These are phyloP conservation scores for Phalaenopsis hybrid DNA, from an alignment of 116 monocot species.

Conservation along the genomic window DNA sequence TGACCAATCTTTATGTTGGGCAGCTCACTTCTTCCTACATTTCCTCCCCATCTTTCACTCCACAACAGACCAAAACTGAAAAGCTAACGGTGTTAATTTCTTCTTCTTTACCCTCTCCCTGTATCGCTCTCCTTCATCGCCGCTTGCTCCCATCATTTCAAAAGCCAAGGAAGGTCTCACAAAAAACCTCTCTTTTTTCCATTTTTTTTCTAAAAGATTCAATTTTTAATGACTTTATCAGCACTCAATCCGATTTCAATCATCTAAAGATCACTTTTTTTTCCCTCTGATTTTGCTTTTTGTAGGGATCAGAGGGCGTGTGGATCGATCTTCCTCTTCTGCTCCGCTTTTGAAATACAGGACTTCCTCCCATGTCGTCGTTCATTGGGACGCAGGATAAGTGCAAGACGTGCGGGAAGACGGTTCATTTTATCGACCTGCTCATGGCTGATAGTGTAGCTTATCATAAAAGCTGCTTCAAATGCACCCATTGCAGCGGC, in stretches of 20 bases:
- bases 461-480: conserved; percentile 80
- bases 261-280: background rate
- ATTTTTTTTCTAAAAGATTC: no score
- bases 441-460: conserved; percentile 59
- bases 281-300: no score
- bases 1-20: conserved; percentile 14
- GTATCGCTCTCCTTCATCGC: background rate
- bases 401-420: conserved; percentile 90
- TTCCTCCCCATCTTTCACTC: conserved; percentile 24
- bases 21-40: conserved; percentile 16
- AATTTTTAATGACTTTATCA: no score
- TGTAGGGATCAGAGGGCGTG: background rate
- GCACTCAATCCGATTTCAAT: no score
- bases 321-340: background rate
- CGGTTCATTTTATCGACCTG: conserved; percentile 77
- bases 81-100: background rate
- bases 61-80: conserved; percentile 11
- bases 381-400: conserved; percentile 90
- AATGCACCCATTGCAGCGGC: conserved; percentile 70
- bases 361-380: conserved; percentile 18
- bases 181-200: no score
- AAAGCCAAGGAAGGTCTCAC: background rate
- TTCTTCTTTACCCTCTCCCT: conserved; percentile 1
- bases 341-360: background rate
- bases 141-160: background rate